phyloP scores from a whole-genome alignment of 2,329 filamentous ascomycete species.

The Raffaelea deltoideospora region DNA sequence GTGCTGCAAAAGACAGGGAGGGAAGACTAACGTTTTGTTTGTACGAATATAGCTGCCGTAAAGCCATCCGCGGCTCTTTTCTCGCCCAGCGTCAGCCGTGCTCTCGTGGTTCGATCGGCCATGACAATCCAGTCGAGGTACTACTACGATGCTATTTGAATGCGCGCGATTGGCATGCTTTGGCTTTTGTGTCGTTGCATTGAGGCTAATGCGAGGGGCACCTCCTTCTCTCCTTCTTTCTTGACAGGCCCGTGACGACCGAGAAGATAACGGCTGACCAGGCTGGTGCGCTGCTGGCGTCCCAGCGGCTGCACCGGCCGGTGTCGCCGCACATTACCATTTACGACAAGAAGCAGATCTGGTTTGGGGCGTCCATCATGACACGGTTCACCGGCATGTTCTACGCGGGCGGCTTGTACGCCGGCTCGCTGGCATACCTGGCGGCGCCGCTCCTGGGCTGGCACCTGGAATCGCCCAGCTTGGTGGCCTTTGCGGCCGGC shows the following conservation, averaged over 20 bases:
- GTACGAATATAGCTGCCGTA: slow-evolving; percentile 20
- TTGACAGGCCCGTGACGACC: slow-evolving; percentile 40
- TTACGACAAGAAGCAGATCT: slow-evolving; percentile 80
- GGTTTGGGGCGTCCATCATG: slow-evolving; percentile 55
- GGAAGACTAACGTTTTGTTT: too few species aligned
- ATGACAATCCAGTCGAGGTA: slow-evolving; percentile 32
- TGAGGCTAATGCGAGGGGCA: too few species aligned
- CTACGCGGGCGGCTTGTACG: slow-evolving; percentile 61
- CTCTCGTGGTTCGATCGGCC: slow-evolving; percentile 26
- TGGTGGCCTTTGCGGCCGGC: slow-evolving; percentile 44
- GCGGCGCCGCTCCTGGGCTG: slow-evolving; percentile 56
- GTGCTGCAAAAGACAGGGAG: too few species aligned
- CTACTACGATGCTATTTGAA: too few species aligned
- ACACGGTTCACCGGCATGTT: slow-evolving; percentile 72
- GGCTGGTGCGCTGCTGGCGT: slow-evolving; percentile 52
- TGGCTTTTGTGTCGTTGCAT: too few species aligned
- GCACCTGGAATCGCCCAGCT: slow-evolving; percentile 42
- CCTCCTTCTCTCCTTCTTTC: too few species aligned
- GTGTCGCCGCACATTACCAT: slow-evolving; percentile 73
- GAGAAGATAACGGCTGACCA: slow-evolving; percentile 39
- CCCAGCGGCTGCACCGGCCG: slow-evolving; percentile 69
- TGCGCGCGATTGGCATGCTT: too few species aligned
- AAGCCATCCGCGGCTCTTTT: slow-evolving; percentile 31
- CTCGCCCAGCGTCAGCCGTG: slow-evolving; percentile 30
- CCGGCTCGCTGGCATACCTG: slow-evolving; percentile 69